Percentiles rank a stretch among this genome's conserved stretches.
Conservation (phyloP, 441 rosid genomes). For the Kokia cookei region DNA sequence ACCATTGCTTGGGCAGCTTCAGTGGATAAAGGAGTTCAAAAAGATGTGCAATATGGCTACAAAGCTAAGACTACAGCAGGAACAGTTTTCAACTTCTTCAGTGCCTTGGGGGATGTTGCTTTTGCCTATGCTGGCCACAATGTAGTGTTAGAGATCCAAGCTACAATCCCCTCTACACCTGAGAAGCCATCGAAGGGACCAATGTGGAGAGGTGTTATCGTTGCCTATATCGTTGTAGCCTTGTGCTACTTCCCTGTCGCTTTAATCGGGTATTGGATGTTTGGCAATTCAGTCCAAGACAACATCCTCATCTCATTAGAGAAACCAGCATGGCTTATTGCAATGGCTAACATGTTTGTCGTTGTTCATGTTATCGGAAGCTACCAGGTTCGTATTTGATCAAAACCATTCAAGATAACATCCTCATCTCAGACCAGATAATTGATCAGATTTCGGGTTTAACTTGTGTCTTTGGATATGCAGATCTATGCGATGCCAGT, state of each 20-base stretch:
- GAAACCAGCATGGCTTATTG: slow-evolving; percentile 72
- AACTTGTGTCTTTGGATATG: slow-evolving; percentile 1
- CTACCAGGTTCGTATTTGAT: slow-evolving; percentile 47
- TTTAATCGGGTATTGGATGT: slow-evolving; percentile 59
- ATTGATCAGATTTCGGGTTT: not conserved
- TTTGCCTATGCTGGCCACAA: slow-evolving; percentile 88
- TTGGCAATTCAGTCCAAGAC: slow-evolving; percentile 51
- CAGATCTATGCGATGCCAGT: slow-evolving; percentile 92
- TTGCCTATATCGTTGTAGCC: slow-evolving; percentile 71
- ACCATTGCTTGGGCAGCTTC: slow-evolving; percentile 82
- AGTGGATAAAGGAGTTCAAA: slow-evolving; percentile 47
- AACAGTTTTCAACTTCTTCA: slow-evolving; percentile 53
- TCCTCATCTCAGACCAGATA: not conserved
- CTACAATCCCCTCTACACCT: slow-evolving; percentile 76
- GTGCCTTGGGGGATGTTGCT: slow-evolving; percentile 65
- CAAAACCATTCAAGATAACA: not conserved
- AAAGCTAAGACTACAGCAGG: slow-evolving; percentile 32
- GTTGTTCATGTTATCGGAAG: slow-evolving; percentile 80
- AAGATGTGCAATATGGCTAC: slow-evolving; percentile 51
- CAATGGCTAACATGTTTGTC: slow-evolving; percentile 64
- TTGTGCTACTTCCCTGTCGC: slow-evolving; percentile 89
- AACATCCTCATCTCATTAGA: slow-evolving; percentile 55
- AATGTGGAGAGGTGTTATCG: slow-evolving; percentile 77
- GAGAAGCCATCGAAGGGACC: slow-evolving; percentile 82
- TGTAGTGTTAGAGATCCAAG: slow-evolving; percentile 79